Base-by-base conservation (phyloP, 1,284 basidiomycete genomes). In the Melanopsichium pennsylvanicum region DNA sequence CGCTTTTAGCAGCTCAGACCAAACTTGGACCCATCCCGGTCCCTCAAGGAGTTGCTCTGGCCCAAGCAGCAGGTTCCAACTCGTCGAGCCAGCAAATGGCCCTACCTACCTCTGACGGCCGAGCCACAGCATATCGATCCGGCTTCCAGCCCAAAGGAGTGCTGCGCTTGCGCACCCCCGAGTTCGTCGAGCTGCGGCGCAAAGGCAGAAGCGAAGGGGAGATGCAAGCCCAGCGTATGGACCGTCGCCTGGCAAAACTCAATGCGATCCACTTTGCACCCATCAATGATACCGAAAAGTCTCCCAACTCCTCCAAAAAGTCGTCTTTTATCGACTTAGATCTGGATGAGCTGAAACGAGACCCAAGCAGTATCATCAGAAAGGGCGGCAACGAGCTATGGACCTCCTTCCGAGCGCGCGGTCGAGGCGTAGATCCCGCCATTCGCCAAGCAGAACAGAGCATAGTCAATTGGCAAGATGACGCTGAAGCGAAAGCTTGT, bases 401-500 rank as follows among this genome's bases (percentile, higher is more conserved):
- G 67, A 57, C 55, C 6, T 59, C 56, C 10, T 60, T 70, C 34
- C 18, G 60, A n/a, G 60, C 67, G 21, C 60, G 67, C 4, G 60
- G 60, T 25, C 44, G 57, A 38, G 60, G 60, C 12, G 67, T 64
- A 23, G 67, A 70, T 35, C 67, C 55, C 5, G 56, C 51, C 19
- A 60, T 52, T 15, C 59, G 76, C 10, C 60, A 62, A 12, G 68
- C 72, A 1, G 95, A 98, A 81, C 93, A 97, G 82, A 84, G 86
- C 27, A 94, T 98, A 71, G 93, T 97, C 4, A 92, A 93, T 12
- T 98, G 95, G 95, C 88, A 97, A 80, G 88, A 90, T 32, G 95
- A 97, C 76, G 84, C 85, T 0, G 80, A 85, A 10, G 90, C 88
- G 0, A 86, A 86, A 26, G 87, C 88, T 50, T 97, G 94, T 83